Evolutionary conservation across 805 yeast genomes (phyloP), one percentile per base, ranked within the genome.

Genomic region (Yarrowia bubula): DNA sequence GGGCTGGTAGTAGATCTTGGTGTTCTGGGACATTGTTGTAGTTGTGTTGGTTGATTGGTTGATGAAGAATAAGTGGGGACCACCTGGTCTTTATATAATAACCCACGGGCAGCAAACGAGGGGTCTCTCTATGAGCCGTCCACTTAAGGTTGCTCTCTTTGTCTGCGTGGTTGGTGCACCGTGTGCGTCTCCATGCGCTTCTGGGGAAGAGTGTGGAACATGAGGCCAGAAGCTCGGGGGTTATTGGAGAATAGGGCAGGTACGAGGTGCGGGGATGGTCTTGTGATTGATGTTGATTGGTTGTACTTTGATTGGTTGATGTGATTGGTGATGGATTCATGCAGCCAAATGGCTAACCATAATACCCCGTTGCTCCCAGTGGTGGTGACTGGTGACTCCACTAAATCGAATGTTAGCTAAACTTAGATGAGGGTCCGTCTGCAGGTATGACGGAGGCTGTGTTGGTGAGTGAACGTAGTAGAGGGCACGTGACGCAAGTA

Each of bases 1-100:
- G 41, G 64, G 64, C 51, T 58, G 51, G 64, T 58, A 58, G 64
- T 33, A 58, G 22, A 58, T 55, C 61, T 55, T 55, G 47, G 39
- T n/a, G 47, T 55, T 55, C 47, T 55, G 61, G 22, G 61, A 55
- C 61, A 55, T 53, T 32, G 15, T 39, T 48, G 39, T 33, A 8
- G 44, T 38, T 32, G 18, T 18, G 17, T 32, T 33, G 41, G 15
- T 35, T 17, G 33, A 10, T 35, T 50, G 15, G 14, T n/a, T 55
- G 61, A 31, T 22, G 37, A 10, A 3, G 31, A 31, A n/a, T 15
- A 9, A 7, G 17, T 7, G 61, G 61, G 61, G 61, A 41, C 4
- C 13, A 13, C n/a, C n/a, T 2, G 22, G 38, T 51, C 61, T 41
- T 55, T 55, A 55, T 55, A 55, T 55, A 53, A 28, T 53, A 18